These are phyloP conservation scores for Cinnamomum micranthum DNA, from an alignment of 164 flowering plant species.

Conservation along the genomic window DNA sequence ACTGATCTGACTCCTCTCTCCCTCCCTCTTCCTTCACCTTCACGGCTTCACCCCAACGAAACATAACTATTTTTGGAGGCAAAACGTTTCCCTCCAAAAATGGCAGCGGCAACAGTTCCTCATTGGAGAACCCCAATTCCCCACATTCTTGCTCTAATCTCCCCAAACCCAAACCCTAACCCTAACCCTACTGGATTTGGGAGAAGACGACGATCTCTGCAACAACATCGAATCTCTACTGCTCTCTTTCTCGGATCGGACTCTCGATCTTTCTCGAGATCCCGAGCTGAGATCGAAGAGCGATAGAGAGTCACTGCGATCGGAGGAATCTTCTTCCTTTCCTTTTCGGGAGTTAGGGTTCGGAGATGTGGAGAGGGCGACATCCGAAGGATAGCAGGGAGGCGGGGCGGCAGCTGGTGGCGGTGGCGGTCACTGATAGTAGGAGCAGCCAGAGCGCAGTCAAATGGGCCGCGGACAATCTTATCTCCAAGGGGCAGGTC, in stretches of 20 bases:
- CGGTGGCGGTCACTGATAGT: conserved; percentile 47
- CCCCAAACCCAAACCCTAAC: neutral
- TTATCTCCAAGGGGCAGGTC: conserved; percentile 32
- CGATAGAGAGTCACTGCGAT: neutral
- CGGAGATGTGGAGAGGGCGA: neutral
- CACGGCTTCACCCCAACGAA: neutral
- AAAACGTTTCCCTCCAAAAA: neutral
- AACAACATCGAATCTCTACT: neutral
- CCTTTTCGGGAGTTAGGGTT: neutral
- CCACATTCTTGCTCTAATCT: neutral
- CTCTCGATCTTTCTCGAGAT: no score
- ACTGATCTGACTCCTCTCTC: neutral
- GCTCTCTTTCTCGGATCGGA: neutral
- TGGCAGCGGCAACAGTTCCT: neutral
- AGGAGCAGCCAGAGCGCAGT: conserved; percentile 51
- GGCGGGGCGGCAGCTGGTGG: conserved; percentile 21
- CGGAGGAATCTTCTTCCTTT: neutral
- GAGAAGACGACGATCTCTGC: neutral
- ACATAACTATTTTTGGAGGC: neutral
- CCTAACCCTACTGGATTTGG: neutral
- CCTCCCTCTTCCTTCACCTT: neutral
- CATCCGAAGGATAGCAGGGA: neutral
- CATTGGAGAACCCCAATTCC: neutral
- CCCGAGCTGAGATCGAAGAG: no score
- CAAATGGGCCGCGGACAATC: conserved; percentile 51